Conservation (phyloP, 2,329 filamentous ascomycete genomes). For the Colletotrichum graminicola region DNA sequence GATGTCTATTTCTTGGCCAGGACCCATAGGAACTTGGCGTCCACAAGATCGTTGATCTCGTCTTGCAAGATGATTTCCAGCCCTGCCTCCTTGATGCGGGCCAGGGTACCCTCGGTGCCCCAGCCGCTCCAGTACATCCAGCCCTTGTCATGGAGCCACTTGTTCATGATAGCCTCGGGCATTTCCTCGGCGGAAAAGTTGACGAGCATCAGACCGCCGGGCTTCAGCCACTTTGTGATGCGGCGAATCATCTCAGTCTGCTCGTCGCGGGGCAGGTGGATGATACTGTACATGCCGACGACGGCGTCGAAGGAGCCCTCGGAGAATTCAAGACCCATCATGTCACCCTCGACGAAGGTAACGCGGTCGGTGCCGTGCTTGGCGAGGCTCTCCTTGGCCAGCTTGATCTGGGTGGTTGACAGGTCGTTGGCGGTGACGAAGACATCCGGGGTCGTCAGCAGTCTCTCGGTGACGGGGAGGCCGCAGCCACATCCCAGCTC, state of each 20-base stretch:
- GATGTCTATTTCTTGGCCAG: conserved; percentile 49
- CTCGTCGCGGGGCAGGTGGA: conserved; percentile 66
- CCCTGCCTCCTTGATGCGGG: conserved; percentile 48
- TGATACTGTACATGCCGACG: conserved; percentile 65
- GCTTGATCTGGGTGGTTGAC: conserved; percentile 53
- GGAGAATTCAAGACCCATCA: conserved; percentile 52
- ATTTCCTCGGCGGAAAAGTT: conserved; percentile 56
- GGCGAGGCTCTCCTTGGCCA: conserved; percentile 44
- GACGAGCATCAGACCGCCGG: conserved; percentile 62
- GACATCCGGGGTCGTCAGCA: conserved; percentile 47
- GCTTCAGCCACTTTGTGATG: conserved; percentile 62
- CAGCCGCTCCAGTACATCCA: conserved; percentile 61
- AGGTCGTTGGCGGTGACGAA: conserved; percentile 57
- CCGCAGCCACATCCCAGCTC: conserved; percentile 60
- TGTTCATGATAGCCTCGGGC: conserved; percentile 48
- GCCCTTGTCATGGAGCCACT: conserved; percentile 55
- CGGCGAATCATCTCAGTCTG: conserved; percentile 60
- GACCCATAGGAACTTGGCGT: conserved; percentile 56
- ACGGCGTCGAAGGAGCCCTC: conserved; percentile 59
- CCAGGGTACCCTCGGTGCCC: conserved; percentile 52
- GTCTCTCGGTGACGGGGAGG: conserved; percentile 51
- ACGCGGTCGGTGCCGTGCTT: conserved; percentile 42
- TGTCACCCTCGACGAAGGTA: conserved; percentile 53
- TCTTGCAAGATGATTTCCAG: conserved; percentile 51
- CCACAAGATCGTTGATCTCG: conserved; percentile 49